phyloP scores from a whole-genome alignment of 1,284 basidiomycete genomes.

The Irpex rosettiformis region DNA sequence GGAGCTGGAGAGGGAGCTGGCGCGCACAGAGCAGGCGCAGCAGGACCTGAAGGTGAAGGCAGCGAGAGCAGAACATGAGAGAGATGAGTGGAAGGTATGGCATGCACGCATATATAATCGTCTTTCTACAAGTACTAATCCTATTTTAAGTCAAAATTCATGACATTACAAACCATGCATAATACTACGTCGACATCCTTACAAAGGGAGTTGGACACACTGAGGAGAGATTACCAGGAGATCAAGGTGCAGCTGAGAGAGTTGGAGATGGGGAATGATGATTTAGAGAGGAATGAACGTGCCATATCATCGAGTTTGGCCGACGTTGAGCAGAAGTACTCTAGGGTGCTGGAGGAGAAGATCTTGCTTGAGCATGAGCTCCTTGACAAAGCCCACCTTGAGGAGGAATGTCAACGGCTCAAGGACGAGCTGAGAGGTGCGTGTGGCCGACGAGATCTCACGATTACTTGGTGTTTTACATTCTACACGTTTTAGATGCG shows the following conservation, averaged over 20 bases:
- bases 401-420: slow-evolving; percentile 90
- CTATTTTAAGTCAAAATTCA: slow-evolving; percentile 71
- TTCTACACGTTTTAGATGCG: slow-evolving; percentile 53
- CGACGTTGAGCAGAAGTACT: slow-evolving; percentile 90
- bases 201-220: slow-evolving; percentile 85
- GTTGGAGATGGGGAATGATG: slow-evolving; percentile 94
- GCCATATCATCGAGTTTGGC: slow-evolving; percentile 89
- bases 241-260: slow-evolving; percentile 82
- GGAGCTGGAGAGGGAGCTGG: slow-evolving; percentile 87
- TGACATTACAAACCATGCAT: slow-evolving; percentile 85
- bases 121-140: not conserved
- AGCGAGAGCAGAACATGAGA: slow-evolving; percentile 71
- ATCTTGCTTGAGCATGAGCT: slow-evolving; percentile 96
- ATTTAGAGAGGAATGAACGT: slow-evolving; percentile 88
- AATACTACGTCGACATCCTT: slow-evolving; percentile 84
- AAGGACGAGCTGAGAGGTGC: slow-evolving; percentile 92
- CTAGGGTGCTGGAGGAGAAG: slow-evolving; percentile 92
- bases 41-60: slow-evolving; percentile 77
- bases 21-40: slow-evolving; percentile 83
- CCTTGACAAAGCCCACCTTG: slow-evolving; percentile 85
- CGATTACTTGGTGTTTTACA: not conserved
- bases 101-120: not conserved
- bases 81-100: slow-evolving; percentile 90
- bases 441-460: slow-evolving; percentile 20
- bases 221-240: slow-evolving; percentile 77